Conservation (phyloP, 2,329 filamentous ascomycete species). For the Sclerotinia borealis region DNA sequence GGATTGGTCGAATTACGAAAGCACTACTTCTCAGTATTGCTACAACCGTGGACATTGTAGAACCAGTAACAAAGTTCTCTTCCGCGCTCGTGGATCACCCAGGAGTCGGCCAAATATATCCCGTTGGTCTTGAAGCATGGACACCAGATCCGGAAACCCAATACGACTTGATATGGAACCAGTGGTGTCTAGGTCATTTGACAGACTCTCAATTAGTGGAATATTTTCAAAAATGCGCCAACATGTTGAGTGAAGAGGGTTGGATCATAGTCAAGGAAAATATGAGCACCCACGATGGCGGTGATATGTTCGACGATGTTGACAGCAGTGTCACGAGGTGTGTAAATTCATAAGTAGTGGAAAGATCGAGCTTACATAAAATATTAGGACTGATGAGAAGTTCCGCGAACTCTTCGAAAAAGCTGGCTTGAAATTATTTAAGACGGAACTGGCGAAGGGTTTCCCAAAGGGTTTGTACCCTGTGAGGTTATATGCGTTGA, state of each 20-base stretch:
- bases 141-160: constrained; percentile 36
- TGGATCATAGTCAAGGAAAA: constrained; percentile 70
- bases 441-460: constrained; percentile 65
- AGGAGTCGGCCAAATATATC: constrained; percentile 59
- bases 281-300: constrained; percentile 40
- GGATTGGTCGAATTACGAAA: constrained; percentile 78
- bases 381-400: constrained; percentile 58
- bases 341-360: not conserved
- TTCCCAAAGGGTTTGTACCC: constrained; percentile 59
- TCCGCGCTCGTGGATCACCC: constrained; percentile 49
- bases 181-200: constrained; percentile 85
- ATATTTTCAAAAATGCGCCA: constrained; percentile 58
- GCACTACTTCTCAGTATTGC: constrained; percentile 68
- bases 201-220: constrained; percentile 65
- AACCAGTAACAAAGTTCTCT: constrained; percentile 80
- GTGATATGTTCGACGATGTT: constrained; percentile 66
- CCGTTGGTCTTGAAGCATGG: constrained; percentile 71
- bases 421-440: constrained; percentile 63
- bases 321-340: constrained; percentile 73
- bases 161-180: constrained; percentile 83
- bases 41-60: constrained; percentile 72
- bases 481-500: constrained; percentile 70
- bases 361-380: not conserved
- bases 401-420: constrained; percentile 63
- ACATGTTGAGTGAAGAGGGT: constrained; percentile 45